Base-by-base conservation (phyloP, 2,329 filamentous ascomycete genomes). In the Claviceps sp. region DNA sequence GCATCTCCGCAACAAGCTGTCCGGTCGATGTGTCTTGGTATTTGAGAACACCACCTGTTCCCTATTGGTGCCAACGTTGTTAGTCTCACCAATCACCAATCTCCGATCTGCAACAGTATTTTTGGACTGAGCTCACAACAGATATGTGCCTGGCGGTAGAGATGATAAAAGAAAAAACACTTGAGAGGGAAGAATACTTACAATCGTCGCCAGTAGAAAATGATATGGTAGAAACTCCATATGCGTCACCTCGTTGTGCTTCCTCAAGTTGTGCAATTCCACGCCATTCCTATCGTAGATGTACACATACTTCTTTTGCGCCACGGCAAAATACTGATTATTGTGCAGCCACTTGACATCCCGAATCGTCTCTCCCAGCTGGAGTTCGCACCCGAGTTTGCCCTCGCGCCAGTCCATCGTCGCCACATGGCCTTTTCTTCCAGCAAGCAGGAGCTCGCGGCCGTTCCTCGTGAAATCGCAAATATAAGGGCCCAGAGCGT, bases 221-320 rank as follows among this genome's bases (percentile, higher is more conserved):
- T 98, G 93, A 64, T 96, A 97, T 0, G 91, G 91, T 14, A 97
- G 73, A 64, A 96, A 98, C 68, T 97, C 88, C 77, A 98, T 88
- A 66, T 94, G 85, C 13, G 86, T 85, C 14, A 94, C 87, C 66
- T 98, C 93, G 55, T 87, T 79, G 65, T 95, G 91, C 66, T 93
- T 93, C 67, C 83, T 83, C 62, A 98, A 71, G 64, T 87, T 90
- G 66, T 98, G 93, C 51, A 98, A 71, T 70, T 98, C 93, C 20
- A 96, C 86, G 49, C 93, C 93, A 52, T 87, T 80, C 52, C 82
- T 77, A 62, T 96, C 93, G 72, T 98, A 98, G 57, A 98, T 96
- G 71, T 95, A 98, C 57, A 93, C 87, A 59, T 93, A 85, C 69
- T 91, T 93, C 75, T 95, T 96, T 70, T 98, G 91, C 45, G 93